Evolutionary conservation across 2,329 filamentous ascomycete genomes (phyloP), one percentile per base, ranked within the genome.

Genomic region (Paracamarosporium sp.): DNA sequence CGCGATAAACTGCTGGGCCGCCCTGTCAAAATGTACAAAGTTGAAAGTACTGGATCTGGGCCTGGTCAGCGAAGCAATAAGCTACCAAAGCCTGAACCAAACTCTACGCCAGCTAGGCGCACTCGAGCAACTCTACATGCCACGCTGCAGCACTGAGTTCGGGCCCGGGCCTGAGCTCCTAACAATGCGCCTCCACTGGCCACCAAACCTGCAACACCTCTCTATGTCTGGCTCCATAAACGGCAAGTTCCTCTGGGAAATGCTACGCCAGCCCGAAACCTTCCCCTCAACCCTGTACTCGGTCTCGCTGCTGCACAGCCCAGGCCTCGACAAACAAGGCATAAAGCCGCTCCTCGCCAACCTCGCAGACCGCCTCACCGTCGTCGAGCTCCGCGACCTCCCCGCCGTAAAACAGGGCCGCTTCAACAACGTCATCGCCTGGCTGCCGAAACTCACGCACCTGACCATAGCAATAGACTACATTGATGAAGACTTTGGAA

Each of bases 1-100:
- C 64, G 82, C 82, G 2, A 72, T 83, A 50, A 85, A 86, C 59
- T 84, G 83, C 66, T 82, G 87, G 61, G 80, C 85, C 2, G 79
- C 83, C 2, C 69, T 89, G 20, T 80, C 81, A 2, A 88, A 87
- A 73, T 87, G 85, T 69, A 61, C 63, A 5, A 75, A 79, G 0
- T 75, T 89, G 4, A 73, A 73, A 9, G 59, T 77, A 2, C 75
- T 88, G 15, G 82, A 88, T 62, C 73, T 88, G 6, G 80, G 78
- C 4, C 77, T 85, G 3, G 81, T 87, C 6, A 78, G 74, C 12
- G 83, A 85, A 55, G 73, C 78, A 1, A 81, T 87, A 28, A 73
- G 74, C 5, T 79, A 86, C 59, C 69, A 77, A 24, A 73, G 76
- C 4, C 75, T 88, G 13, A 81, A 84, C 60, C 80, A 81, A 46